Conservation (phyloP, 257 asterid species). For the Plantago major region DNA sequence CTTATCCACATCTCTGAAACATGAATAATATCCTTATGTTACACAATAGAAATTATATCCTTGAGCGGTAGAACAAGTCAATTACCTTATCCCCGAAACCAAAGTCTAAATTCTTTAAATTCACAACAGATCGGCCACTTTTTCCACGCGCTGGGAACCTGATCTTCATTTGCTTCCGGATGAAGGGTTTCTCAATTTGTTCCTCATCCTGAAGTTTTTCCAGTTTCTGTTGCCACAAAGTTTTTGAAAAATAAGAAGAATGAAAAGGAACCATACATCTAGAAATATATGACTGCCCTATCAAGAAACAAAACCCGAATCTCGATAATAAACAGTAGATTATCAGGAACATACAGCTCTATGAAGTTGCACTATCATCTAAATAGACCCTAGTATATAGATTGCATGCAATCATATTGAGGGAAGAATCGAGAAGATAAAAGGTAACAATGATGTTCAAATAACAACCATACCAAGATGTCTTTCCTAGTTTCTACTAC, state of each 20-base stretch:
- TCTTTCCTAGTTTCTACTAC: too few species aligned
- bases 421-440: too few species aligned
- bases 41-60: too few species aligned
- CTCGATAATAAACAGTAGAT: neutral
- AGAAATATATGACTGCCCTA: conserved; percentile 13
- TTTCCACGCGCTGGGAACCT: conserved; percentile 95
- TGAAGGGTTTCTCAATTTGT: conserved; percentile 95
- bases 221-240: conserved; percentile 64
- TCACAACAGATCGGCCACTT: conserved; percentile 75
- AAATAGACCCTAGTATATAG: neutral
- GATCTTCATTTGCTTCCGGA: conserved; percentile 97
- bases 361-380: neutral
- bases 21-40: too few species aligned
- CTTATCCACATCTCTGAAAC: too few species aligned
- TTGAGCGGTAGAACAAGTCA: conserved; percentile 15
- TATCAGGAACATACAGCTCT: neutral
- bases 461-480: too few species aligned
- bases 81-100: conserved; percentile 77
- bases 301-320: conserved; percentile 20
- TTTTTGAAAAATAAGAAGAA: conserved; percentile 2
- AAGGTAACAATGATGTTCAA: too few species aligned
- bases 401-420: too few species aligned
- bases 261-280: conserved; percentile 5
- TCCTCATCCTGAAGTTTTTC: conserved; percentile 88
- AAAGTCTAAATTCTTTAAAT: conserved; percentile 66